Evolutionary conservation across 352 stramenopile species (phyloP).

Genomic region (Pythium sp.): DNA sequence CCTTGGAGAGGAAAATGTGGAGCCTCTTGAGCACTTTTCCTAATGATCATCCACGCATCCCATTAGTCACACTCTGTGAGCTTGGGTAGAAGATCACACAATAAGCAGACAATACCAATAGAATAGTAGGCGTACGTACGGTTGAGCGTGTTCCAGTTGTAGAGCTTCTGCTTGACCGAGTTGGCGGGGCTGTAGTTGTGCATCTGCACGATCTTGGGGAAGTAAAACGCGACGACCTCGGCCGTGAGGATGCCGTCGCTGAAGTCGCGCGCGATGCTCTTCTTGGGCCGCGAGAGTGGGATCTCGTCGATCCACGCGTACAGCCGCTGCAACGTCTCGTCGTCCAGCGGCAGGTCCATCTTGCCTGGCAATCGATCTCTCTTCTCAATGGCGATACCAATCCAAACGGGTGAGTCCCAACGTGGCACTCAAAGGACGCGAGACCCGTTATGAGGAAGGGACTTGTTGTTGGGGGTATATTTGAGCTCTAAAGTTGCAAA

Average conservation of each 20-base stretch:
- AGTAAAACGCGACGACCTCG: slow-evolving; percentile 94
- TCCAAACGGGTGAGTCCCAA: not conserved
- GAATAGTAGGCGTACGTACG: slow-evolving; percentile 28
- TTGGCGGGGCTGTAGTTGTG: slow-evolving; percentile 96
- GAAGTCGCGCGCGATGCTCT: slow-evolving; percentile 95
- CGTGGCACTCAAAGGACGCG: slow-evolving; percentile 26
- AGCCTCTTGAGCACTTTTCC: slow-evolving; percentile 86
- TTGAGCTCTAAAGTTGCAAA: not conserved
- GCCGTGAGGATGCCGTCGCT: slow-evolving; percentile 90
- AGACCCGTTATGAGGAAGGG: slow-evolving; percentile 17
- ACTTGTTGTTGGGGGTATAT: not conserved
- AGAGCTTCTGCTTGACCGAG: slow-evolving; percentile 92
- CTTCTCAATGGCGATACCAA: not conserved
- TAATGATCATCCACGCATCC: slow-evolving; percentile 15
- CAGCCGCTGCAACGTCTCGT: slow-evolving; percentile 90
- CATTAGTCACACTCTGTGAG: slow-evolving; percentile 2
- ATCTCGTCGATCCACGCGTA: slow-evolving; percentile 97
- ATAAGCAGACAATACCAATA: slow-evolving; percentile 9
- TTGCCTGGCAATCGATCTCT: not conserved
- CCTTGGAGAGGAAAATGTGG: slow-evolving; percentile 76
- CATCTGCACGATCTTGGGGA: slow-evolving; percentile 94
- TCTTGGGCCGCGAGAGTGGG: slow-evolving; percentile 92
- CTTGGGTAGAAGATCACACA: not conserved
- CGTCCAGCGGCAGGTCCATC: slow-evolving; percentile 71
- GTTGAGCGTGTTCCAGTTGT: slow-evolving; percentile 96